These are phyloP conservation scores for Tolypocladium inflatum DNA, from an alignment of 2,329 filamentous ascomycete species.

Conservation along the genomic window DNA sequence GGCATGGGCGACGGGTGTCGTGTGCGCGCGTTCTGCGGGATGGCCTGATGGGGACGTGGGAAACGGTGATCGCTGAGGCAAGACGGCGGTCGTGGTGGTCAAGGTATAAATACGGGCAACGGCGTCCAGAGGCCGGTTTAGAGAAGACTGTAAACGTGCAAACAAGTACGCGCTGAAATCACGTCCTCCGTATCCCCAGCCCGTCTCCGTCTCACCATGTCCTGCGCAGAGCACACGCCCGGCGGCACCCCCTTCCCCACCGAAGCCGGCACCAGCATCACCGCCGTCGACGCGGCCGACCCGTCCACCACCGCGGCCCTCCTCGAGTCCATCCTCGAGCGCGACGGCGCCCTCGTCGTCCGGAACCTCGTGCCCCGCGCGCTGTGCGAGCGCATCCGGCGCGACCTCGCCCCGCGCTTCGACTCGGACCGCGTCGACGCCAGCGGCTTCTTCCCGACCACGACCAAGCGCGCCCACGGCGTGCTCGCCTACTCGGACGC, in stretches of 20 bases:
- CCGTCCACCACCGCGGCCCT: conserved; percentile 9
- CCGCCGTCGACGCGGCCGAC: conserved; percentile 10
- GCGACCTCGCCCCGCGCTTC: conserved; percentile 26
- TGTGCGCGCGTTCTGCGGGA: neutral
- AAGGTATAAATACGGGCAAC: neutral
- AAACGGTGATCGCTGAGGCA: neutral
- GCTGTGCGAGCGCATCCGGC: conserved; percentile 23
- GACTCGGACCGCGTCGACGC: conserved; percentile 24
- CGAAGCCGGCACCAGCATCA: conserved; percentile 11
- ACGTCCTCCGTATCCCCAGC: neutral
- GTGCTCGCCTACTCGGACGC: conserved; percentile 25
- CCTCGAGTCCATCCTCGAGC: conserved; percentile 13
- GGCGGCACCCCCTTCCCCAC: conserved; percentile 6
- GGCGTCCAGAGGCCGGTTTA: neutral
- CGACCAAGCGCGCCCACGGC: conserved; percentile 28
- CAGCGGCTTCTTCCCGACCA: conserved; percentile 28
- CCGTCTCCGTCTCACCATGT: neutral
- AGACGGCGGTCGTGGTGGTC: neutral
- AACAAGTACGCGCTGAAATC: neutral
- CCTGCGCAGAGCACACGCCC: neutral
- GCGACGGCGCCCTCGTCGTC: conserved; percentile 26
- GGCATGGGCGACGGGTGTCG: neutral
- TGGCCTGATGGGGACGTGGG: neutral
- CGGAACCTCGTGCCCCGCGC: conserved; percentile 21
- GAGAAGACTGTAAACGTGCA: neutral